Percentiles rank a stretch among this genome's conserved stretches.
These are phyloP conservation scores for Lyophyllum atratum DNA, from an alignment of 768 basidiomycete species.

Conservation along the genomic window DNA sequence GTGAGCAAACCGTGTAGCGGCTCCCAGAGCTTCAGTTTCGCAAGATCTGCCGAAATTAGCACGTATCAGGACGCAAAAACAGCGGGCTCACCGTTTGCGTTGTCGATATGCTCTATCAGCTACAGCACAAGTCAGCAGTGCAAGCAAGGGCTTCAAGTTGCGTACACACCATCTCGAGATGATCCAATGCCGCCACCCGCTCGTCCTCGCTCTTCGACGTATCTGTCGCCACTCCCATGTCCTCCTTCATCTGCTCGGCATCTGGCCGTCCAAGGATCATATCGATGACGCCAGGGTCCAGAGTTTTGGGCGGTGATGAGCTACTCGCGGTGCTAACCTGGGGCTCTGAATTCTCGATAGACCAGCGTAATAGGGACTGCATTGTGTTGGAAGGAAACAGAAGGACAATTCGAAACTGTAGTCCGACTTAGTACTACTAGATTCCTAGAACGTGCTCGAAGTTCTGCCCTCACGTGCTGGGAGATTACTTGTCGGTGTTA, in stretches of 20 bases:
- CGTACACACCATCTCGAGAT: constrained; percentile 79
- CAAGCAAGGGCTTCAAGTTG: not conserved
- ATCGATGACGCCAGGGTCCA: constrained; percentile 87
- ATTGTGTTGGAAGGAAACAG: constrained; percentile 32
- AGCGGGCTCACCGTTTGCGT: constrained; percentile 75
- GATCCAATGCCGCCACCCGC: constrained; percentile 71
- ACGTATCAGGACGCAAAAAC: not conserved
- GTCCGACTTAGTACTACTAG: constrained; percentile 6
- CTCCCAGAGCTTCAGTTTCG: constrained; percentile 77
- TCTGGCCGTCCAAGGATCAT: constrained; percentile 85
- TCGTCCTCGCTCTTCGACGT: constrained; percentile 52
- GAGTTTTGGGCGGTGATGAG: constrained; percentile 41
- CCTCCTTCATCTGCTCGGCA: constrained; percentile 81
- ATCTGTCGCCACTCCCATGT: constrained; percentile 66
- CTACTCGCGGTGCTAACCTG: constrained; percentile 28
- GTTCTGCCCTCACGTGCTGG: constrained; percentile 5
- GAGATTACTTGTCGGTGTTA: constrained; percentile 1
- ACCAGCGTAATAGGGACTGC: constrained; percentile 82
- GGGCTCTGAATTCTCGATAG: constrained; percentile 67
- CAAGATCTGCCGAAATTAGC: constrained; percentile 48
- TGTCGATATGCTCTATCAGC: constrained; percentile 89
- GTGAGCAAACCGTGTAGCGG: constrained; percentile 68
- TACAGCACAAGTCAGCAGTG: constrained; percentile 26
- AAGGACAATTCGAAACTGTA: not conserved
- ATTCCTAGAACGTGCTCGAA: constrained; percentile 18